Evolutionary conservation across 2,329 filamentous ascomycete genomes (phyloP), one percentile per base, ranked within the genome.

Genomic region (Phialophora macrospora): DNA sequence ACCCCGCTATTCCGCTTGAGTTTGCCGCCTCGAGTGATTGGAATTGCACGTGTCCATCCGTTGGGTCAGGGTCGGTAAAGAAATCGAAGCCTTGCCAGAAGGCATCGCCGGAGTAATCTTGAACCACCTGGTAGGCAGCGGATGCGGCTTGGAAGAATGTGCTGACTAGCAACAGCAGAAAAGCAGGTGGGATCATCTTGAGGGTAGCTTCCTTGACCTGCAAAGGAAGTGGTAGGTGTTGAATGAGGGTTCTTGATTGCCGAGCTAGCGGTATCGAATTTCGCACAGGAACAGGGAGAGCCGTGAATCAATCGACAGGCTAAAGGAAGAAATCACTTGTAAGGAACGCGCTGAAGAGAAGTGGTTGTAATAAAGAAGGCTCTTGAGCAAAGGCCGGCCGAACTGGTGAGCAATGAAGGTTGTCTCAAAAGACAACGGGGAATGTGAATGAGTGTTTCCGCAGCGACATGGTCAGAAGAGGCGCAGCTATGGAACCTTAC

Each of bases 61-160:
- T 82, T 1, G 83, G 82, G 70, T 84, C 83, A 2, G 76, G 59
- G 1, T 76, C 77, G 4, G 77, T 79, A 69, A 79, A 82, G 73
- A 84, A 83, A 56, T 81, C 77, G 72, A 84, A 85, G 62, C 80
- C 77, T 52, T 80, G 74, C 68, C 84, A 81, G 75, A 85, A 85
- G 62, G 76, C 76, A 24, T 78, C 73, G 5, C 80, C 80, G 11
- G 78, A 75, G 74, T 82, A 82, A 58, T 74, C 76, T 63, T 82
- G 74, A 8, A 76, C 70, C 38, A 82, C 73, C 44, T 73, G 70
- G 67, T 81, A 81, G 63, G 68, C 73, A n/a, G 73, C 67, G 12
- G 70, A 59, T 7, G 67, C 68, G 24, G 55, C 32, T 51, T 46
- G 60, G 24, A 71, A 28, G 46, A 72, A 55, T 4, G 32, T 34